These are phyloP conservation scores for Breviolum minutum DNA, from an alignment of 73 alveolate species.

Conservation along the genomic window DNA sequence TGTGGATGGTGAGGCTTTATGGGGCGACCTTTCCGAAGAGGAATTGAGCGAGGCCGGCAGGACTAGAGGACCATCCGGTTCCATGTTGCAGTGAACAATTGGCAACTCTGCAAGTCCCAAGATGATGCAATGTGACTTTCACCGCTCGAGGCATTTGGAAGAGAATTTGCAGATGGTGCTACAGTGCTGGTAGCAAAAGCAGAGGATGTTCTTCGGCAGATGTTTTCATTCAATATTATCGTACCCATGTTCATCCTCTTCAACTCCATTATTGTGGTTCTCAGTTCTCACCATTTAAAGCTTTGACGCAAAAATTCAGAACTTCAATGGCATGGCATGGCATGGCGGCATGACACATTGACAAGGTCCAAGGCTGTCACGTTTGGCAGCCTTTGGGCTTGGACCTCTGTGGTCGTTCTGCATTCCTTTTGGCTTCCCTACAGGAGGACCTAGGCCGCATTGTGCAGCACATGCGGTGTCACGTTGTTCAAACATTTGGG, in stretches of 20 bases:
- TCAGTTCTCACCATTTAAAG: neutral
- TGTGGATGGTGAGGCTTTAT: conserved; percentile 60
- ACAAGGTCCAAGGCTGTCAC: conserved; percentile 34
- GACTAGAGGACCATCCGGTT: neutral
- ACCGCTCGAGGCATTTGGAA: conserved; percentile 58
- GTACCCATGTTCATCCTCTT: neutral
- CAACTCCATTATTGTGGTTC: neutral
- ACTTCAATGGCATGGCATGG: too few species aligned
- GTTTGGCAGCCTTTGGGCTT: conserved; percentile 58
- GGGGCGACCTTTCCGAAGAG: conserved; percentile 94
- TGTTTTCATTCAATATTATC: neutral
- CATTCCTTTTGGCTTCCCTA: neutral
- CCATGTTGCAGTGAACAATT: neutral
- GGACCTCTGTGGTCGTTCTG: neutral
- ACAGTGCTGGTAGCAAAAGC: conserved; percentile 29
- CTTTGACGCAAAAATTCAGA: neutral
- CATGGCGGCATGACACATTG: neutral
- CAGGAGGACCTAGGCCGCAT: conserved; percentile 7
- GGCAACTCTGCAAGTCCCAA: neutral
- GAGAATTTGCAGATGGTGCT: conserved; percentile 90
- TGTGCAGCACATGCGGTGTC: too few species aligned
- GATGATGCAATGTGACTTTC: neutral
- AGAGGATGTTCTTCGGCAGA: neutral
- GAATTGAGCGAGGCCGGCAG: conserved; percentile 28
- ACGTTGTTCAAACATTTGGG: too few species aligned